A percentile compares a stretch with the other conserved stretches of the same genome.
Evolutionary conservation across 1,139 yeast genomes (phyloP).

Genomic region (Sugiyamaella grinbergsii): DNA sequence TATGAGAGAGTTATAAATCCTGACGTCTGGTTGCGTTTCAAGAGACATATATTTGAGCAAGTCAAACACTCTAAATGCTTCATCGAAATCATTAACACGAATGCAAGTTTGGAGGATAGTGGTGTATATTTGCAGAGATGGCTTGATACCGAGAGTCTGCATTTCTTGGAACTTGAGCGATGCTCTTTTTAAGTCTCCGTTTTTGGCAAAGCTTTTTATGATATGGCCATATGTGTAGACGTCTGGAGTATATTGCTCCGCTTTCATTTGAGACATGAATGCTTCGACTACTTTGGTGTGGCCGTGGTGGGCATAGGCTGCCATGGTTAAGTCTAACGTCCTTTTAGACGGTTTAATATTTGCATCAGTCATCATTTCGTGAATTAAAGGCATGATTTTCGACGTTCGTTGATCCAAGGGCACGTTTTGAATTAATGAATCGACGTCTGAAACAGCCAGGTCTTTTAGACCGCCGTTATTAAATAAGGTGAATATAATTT

Average conservation of each 20-base stretch:
- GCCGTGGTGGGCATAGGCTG: slow-evolving; percentile 43
- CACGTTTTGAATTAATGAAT: slow-evolving; percentile 33
- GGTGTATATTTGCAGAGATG: slow-evolving; percentile 61
- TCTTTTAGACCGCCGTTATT: slow-evolving; percentile 28
- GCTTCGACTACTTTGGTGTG: slow-evolving; percentile 39
- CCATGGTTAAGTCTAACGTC: slow-evolving; percentile 38
- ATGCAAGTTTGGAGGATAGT: slow-evolving; percentile 69
- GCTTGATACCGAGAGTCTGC: slow-evolving; percentile 53
- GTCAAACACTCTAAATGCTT: slow-evolving; percentile 74
- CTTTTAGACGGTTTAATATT: slow-evolving; percentile 31
- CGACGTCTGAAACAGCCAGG: slow-evolving; percentile 33
- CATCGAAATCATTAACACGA: slow-evolving; percentile 52
- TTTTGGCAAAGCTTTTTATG: slow-evolving; percentile 47
- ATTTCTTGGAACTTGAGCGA: slow-evolving; percentile 49
- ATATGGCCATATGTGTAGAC: slow-evolving; percentile 49
- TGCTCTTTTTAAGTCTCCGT: slow-evolving; percentile 35
- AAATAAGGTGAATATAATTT: slow-evolving; percentile 28
- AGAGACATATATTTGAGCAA: slow-evolving; percentile 79
- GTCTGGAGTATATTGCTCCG: slow-evolving; percentile 45
- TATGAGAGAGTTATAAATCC: slow-evolving; percentile 71
- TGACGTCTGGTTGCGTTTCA: slow-evolving; percentile 63
- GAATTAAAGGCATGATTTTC: slow-evolving; percentile 30
- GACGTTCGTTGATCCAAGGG: slow-evolving; percentile 37
- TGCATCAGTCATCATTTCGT: slow-evolving; percentile 37
- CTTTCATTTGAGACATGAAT: slow-evolving; percentile 40